phyloP scores from a whole-genome alignment of 2,329 filamentous ascomycete genomes.

The Biscogniauxia sp. region DNA sequence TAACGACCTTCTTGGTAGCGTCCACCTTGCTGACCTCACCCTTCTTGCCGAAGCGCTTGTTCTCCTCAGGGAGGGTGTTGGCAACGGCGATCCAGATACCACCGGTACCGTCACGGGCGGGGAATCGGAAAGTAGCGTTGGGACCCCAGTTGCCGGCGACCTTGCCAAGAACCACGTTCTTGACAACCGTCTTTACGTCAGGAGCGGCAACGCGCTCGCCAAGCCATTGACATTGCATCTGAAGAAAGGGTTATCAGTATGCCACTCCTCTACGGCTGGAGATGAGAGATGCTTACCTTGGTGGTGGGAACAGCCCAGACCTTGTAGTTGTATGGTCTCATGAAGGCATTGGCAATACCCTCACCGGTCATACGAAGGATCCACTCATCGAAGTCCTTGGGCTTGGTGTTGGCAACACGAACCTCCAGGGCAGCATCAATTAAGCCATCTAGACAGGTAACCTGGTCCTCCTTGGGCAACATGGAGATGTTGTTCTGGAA shows the following conservation, averaged over 20 bases:
- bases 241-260: slow-evolving; percentile 12
- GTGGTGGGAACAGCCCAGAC: slow-evolving; percentile 98
- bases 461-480: slow-evolving; percentile 95
- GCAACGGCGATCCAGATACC: slow-evolving; percentile 99
- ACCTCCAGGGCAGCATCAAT: slow-evolving; percentile 90
- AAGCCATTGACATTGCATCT: slow-evolving; percentile 99
- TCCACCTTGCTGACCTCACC: slow-evolving; percentile 85
- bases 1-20: slow-evolving; percentile 78
- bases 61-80: slow-evolving; percentile 86
- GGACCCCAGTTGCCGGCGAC: slow-evolving; percentile 96
- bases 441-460: slow-evolving; percentile 89
- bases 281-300: slow-evolving; percentile 60
- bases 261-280: not conserved
- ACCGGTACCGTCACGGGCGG: slow-evolving; percentile 89
- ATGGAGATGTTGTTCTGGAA: slow-evolving; percentile 99
- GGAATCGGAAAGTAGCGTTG: slow-evolving; percentile 98
- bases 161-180: slow-evolving; percentile 95
- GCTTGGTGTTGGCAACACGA: slow-evolving; percentile 85
- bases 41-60: slow-evolving; percentile 84
- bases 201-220: slow-evolving; percentile 97
- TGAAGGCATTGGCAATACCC: slow-evolving; percentile 92
- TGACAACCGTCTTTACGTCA: slow-evolving; percentile 88
- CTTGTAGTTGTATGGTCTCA: slow-evolving; percentile 99
- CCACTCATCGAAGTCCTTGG: slow-evolving; percentile 97
- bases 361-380: slow-evolving; percentile 88